These are phyloP conservation scores for Phaeoacremonium minimum DNA, from an alignment of 2,329 filamentous ascomycete genomes.

Conservation along the genomic window DNA sequence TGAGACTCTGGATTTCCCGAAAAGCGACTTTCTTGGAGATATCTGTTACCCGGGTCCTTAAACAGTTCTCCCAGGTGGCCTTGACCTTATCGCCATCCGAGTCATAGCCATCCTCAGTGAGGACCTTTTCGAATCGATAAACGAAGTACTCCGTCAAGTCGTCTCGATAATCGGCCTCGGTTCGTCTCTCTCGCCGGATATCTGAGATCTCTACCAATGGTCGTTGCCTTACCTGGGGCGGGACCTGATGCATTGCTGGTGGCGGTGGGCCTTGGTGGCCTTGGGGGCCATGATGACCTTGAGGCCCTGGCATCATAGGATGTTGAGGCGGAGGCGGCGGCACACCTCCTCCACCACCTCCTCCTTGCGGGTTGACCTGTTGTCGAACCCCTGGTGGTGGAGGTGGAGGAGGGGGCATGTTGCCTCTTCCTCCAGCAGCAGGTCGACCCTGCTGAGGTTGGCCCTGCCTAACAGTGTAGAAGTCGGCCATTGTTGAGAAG, in stretches of 20 bases:
- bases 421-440: neutral
- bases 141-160: slow-evolving; percentile 33
- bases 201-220: slow-evolving; percentile 24
- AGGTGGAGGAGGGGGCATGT: too few species aligned
- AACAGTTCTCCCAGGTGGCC: slow-evolving; percentile 35
- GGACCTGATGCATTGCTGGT: slow-evolving; percentile 1
- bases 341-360: too few species aligned
- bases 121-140: slow-evolving; percentile 35
- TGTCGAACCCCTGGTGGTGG: too few species aligned
- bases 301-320: neutral
- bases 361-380: too few species aligned
- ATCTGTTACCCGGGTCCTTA: slow-evolving; percentile 24
- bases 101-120: slow-evolving; percentile 25
- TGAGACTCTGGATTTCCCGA: slow-evolving; percentile 30
- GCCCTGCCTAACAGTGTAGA: too few species aligned
- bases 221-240: slow-evolving; percentile 6
- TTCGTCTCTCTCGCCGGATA: slow-evolving; percentile 28
- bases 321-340: neutral
- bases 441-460: neutral
- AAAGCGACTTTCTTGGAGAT: slow-evolving; percentile 31
- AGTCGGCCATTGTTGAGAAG: too few species aligned
- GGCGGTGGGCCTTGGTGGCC: neutral
- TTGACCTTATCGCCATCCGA: slow-evolving; percentile 25
- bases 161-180: slow-evolving; percentile 31
- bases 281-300: neutral